Evolutionary conservation across 768 basidiomycete species (phyloP), one percentile per base, ranked within the genome.

Genomic region (Auricularia cornea): DNA sequence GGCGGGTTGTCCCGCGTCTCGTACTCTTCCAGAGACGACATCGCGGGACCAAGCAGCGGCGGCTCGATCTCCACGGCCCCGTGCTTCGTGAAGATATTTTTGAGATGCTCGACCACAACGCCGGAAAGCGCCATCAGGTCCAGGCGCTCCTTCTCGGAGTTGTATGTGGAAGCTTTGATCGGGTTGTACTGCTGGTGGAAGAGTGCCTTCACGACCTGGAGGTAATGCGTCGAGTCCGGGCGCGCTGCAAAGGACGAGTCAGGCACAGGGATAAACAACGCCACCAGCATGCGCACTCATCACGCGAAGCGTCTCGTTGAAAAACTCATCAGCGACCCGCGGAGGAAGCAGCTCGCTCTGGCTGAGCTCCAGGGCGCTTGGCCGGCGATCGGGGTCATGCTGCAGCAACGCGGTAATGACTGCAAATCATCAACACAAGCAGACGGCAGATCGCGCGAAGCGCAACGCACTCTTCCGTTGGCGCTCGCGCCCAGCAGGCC

Each of bases 31-130:
- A 84, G 79, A 1, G 90, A 38, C 16, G 63, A 29, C 3, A 73
- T 74, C 14, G 74, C 72, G 1, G 76, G 94, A 72, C 92, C 84
- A 12, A 97, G 78, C n/a, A 95, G 73, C 0, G 93, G 89, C 0
- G 93, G 88, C 67, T 91, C 90, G 74, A 88, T 87, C 66, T 94
- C 86, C 1, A 96, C 84, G 3, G 95, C 94, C 5, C 95, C 95
- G 70, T 95, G 95, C 3, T 95, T 80, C 40, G 87, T 84, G 73
- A 96, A 95, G 20, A 94, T 86, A 2, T 87, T 77, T 2, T 83
- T 79, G 3, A 97, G 77, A 20, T 86, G 84, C 59, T 94, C 90
- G 65, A 88, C 82, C 4, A 95, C 90, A 3, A 87, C 84, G 12
- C 84, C 83, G 68, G 86, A 89, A 67, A 95, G 72, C 26, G 85